A percentile compares a stretch with the other conserved stretches of the same genome.
Evolutionary conservation across 805 yeast species (phyloP).

Genomic region (Candida broadrunensis): DNA sequence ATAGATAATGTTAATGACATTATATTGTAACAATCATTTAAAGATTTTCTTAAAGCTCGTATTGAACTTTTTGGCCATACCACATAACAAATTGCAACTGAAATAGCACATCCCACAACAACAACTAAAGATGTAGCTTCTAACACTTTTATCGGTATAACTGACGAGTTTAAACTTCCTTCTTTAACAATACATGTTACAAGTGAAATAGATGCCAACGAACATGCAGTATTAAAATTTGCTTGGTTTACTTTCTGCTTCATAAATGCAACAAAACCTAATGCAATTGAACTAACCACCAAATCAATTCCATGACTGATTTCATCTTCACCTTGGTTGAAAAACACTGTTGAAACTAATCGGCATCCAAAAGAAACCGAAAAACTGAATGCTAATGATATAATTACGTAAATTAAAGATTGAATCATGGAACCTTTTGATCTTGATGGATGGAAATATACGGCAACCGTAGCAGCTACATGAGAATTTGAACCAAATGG

Average conservation of each 20-base stretch:
- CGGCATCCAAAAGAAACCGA: slow-evolving; percentile 52
- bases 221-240: slow-evolving; percentile 79
- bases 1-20: slow-evolving; percentile 49
- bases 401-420: slow-evolving; percentile 57
- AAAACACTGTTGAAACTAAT: slow-evolving; percentile 45
- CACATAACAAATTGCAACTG: slow-evolving; percentile 58
- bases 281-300: slow-evolving; percentile 47
- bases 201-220: slow-evolving; percentile 68
- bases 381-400: slow-evolving; percentile 54
- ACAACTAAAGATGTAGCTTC: slow-evolving; percentile 57
- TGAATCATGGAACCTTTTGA: slow-evolving; percentile 80
- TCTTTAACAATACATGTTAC: slow-evolving; percentile 73
- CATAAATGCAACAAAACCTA: slow-evolving; percentile 66
- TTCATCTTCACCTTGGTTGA: slow-evolving; percentile 43
- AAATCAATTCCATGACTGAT: slow-evolving; percentile 54
- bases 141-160: slow-evolving; percentile 54
- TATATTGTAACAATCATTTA: slow-evolving; percentile 50
- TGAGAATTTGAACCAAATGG: slow-evolving; percentile 69
- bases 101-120: slow-evolving; percentile 54
- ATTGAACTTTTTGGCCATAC: slow-evolving; percentile 65
- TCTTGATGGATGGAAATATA: slow-evolving; percentile 80
- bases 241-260: slow-evolving; percentile 65
- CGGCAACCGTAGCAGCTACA: slow-evolving; percentile 77
- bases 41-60: slow-evolving; percentile 35
- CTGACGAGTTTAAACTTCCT: slow-evolving; percentile 59